Conservation (phyloP, 2,329 filamentous ascomycete species). For the Neocucurbitaria cava region DNA sequence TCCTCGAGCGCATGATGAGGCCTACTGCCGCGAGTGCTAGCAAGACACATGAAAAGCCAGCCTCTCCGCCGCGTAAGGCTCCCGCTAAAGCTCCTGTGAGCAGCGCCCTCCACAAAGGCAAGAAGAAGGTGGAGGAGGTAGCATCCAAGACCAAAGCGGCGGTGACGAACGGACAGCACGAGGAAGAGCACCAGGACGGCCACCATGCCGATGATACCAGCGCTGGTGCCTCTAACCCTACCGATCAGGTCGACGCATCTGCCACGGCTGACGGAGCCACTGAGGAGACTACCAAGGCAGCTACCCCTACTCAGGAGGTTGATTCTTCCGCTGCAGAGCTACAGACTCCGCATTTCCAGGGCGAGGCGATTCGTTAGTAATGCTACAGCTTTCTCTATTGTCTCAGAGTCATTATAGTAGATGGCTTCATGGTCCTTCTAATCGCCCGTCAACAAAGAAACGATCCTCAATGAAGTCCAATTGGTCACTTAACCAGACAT, state of each 20-base stretch:
- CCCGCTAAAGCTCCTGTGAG: conserved; percentile 32
- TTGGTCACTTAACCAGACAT: background rate
- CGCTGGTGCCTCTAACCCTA: conserved; percentile 13
- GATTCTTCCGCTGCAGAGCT: conserved; percentile 32
- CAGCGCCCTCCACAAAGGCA: conserved; percentile 40
- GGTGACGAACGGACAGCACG: conserved; percentile 37
- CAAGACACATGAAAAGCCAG: conserved; percentile 70
- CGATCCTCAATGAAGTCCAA: background rate
- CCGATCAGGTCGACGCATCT: conserved; percentile 5
- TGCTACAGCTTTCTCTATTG: background rate
- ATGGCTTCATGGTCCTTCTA: conserved; percentile 2
- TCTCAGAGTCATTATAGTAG: background rate
- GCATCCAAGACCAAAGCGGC: conserved; percentile 44
- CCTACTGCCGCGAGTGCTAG: conserved; percentile 74
- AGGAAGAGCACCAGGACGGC: conserved; percentile 17
- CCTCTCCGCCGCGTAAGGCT: conserved; percentile 45
- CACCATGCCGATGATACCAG: conserved; percentile 13
- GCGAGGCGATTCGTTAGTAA: conserved; percentile 31
- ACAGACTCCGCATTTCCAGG: conserved; percentile 32
- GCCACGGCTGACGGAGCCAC: conserved; percentile 3
- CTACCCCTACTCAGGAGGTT: conserved; percentile 24
- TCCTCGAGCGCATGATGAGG: conserved; percentile 82
- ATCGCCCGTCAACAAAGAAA: background rate
- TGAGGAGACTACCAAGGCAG: conserved; percentile 12
- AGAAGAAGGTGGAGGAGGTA: conserved; percentile 47